Percentiles rank a stretch among this genome's conserved stretches.
Conservation (phyloP, 257 asterid species). For the Leptodermis oblonga region DNA sequence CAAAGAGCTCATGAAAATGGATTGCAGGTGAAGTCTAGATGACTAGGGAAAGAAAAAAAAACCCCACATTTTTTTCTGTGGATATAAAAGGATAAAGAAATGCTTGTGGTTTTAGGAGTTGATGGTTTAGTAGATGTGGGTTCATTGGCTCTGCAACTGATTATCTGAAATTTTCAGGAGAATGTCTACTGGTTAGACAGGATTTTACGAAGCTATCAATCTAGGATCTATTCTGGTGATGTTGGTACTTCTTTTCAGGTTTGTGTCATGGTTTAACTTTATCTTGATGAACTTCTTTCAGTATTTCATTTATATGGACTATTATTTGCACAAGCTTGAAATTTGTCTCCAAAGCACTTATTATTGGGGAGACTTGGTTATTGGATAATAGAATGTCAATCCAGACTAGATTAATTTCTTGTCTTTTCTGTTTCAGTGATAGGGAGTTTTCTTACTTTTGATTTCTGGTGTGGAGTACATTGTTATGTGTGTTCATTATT, state of each 20-base stretch:
- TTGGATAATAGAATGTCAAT: neutral
- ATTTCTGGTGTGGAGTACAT: neutral
- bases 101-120: neutral
- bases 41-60: slow-evolving; percentile 11
- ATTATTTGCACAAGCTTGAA: neutral
- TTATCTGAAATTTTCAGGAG: slow-evolving; percentile 49
- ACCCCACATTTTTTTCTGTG: neutral
- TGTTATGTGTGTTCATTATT: neutral
- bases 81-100: neutral
- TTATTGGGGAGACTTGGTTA: neutral
- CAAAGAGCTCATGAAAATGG: slow-evolving; percentile 98
- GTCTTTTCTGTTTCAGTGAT: neutral
- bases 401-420: neutral
- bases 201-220: slow-evolving; percentile 87
- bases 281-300: neutral
- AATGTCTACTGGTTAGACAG: slow-evolving; percentile 85
- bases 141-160: slow-evolving; percentile 21
- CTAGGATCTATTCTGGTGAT: slow-evolving; percentile 81
- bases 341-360: neutral
- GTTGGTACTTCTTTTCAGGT: slow-evolving; percentile 80
- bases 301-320: neutral
- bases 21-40: slow-evolving; percentile 54
- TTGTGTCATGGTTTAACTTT: neutral
- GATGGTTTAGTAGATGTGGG: neutral
- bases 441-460: neutral